phyloP scores from a whole-genome alignment of 805 yeast genomes.

The Zygosaccharomyces pseudorouxii region DNA sequence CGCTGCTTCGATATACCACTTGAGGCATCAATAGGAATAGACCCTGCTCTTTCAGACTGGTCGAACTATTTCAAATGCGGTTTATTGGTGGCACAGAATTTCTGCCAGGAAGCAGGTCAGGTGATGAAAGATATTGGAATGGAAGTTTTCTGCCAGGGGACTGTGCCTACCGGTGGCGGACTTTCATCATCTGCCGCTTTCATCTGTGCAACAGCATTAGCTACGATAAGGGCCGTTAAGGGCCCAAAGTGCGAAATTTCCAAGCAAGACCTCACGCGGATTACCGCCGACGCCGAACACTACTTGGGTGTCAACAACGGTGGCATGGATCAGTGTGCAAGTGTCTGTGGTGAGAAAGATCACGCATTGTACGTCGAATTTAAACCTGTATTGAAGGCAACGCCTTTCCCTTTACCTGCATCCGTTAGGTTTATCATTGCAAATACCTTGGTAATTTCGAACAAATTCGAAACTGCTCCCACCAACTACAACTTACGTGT shows the following conservation, averaged over 20 bases:
- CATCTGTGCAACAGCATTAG: constrained; percentile 58
- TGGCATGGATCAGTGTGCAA: constrained; percentile 78
- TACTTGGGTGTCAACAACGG: constrained; percentile 72
- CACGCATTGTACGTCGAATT: constrained; percentile 59
- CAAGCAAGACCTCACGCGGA: constrained; percentile 50
- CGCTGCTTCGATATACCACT: constrained; percentile 38
- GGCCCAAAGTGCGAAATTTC: constrained; percentile 35
- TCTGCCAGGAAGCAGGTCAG: constrained; percentile 34
- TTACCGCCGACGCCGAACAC: constrained; percentile 64
- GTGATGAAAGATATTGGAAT: constrained; percentile 41
- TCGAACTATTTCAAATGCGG: constrained; percentile 68
- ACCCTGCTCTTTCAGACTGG: constrained; percentile 52
- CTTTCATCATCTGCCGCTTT: constrained; percentile 70
- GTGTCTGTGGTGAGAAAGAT: constrained; percentile 55
- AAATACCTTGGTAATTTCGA: constrained; percentile 57
- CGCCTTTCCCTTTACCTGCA: constrained; percentile 50
- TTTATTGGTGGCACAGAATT: constrained; percentile 52
- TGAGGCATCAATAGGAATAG: constrained; percentile 44
- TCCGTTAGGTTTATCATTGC: constrained; percentile 55
- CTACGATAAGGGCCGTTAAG: constrained; percentile 51
- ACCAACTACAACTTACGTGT: constrained; percentile 64
- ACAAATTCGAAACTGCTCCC: constrained; percentile 68
- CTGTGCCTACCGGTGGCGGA: constrained; percentile 71
- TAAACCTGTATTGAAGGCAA: constrained; percentile 52
- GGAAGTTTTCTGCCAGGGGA: constrained; percentile 53